Conservation (phyloP, 2,329 filamentous ascomycete genomes). For the Ophiostoma tasmaniense region DNA sequence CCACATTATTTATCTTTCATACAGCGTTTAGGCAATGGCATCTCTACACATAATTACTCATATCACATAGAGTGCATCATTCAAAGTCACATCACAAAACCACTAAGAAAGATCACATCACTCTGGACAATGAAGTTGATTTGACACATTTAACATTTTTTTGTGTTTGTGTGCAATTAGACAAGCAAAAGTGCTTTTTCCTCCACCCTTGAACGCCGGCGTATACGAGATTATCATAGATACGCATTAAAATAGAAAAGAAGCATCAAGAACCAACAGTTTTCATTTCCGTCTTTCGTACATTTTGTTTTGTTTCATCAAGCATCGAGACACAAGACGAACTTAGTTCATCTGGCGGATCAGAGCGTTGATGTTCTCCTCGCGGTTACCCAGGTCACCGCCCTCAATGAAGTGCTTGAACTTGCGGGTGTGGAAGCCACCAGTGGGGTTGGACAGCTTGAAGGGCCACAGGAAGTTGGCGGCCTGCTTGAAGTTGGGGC, state of each 20-base stretch:
- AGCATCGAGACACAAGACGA: slow-evolving; percentile 17
- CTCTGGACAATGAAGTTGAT: slow-evolving; percentile 6
- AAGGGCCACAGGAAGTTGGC: slow-evolving; percentile 99
- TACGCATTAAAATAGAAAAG: not conserved
- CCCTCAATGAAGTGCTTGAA: slow-evolving; percentile 99
- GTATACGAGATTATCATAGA: slow-evolving; percentile 3
- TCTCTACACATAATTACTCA: not conserved
- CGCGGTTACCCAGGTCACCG: slow-evolving; percentile 96
- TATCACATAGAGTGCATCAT: not conserved
- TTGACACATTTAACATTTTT: slow-evolving; percentile 15
- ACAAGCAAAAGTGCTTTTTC: slow-evolving; percentile 7
- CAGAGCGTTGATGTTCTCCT: slow-evolving; percentile 94
- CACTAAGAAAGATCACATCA: not conserved
- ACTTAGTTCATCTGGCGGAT: slow-evolving; percentile 97
- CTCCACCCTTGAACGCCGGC: slow-evolving; percentile 5
- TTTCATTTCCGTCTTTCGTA: slow-evolving; percentile 2
- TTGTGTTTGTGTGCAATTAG: slow-evolving; percentile 9
- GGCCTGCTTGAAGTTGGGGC: slow-evolving; percentile 99
- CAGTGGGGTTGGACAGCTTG: slow-evolving; percentile 97
- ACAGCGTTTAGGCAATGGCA: not conserved
- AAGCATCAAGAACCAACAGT: slow-evolving; percentile 5
- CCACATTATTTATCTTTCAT: not conserved
- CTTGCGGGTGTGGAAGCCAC: slow-evolving; percentile 92
- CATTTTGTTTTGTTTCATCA: slow-evolving; percentile 19
- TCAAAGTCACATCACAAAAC: not conserved